These are phyloP conservation scores for Paracorniculantispora psalliotae DNA, from an alignment of 2,329 filamentous ascomycete species.

Conservation along the genomic window DNA sequence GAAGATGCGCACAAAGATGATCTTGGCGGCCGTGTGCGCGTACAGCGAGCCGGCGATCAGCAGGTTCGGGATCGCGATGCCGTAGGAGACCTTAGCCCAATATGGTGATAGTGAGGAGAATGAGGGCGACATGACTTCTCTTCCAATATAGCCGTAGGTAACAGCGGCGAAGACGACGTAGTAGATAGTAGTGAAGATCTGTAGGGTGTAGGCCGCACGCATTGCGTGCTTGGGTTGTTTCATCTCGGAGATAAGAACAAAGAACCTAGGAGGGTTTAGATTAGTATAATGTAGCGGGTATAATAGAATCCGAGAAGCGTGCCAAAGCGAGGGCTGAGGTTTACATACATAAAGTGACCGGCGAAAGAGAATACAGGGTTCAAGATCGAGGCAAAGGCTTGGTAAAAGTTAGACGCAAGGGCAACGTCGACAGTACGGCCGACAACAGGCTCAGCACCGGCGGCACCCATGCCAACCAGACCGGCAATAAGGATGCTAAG, in stretches of 20 bases:
- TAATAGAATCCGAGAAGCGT: too few species aligned
- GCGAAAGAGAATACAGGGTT: slow-evolving; percentile 50
- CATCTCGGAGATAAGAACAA: slow-evolving; percentile 50
- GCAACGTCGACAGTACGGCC: slow-evolving; percentile 34
- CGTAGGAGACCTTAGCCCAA: slow-evolving; percentile 47
- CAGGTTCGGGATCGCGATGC: slow-evolving; percentile 45
- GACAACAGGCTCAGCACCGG: slow-evolving; percentile 36
- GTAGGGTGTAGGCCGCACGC: slow-evolving; percentile 46
- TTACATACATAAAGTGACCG: slow-evolving; percentile 44
- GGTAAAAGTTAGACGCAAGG: slow-evolving; percentile 26
- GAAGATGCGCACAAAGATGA: slow-evolving; percentile 47
- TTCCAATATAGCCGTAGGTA: slow-evolving; percentile 45
- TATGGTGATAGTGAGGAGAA: slow-evolving; percentile 40
- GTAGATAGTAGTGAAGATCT: slow-evolving; percentile 44
- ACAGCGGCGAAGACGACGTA: slow-evolving; percentile 48
- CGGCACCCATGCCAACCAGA: slow-evolving; percentile 46
- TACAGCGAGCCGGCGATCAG: slow-evolving; percentile 46
- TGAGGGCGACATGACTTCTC: slow-evolving; percentile 40
- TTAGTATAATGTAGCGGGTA: too few species aligned
- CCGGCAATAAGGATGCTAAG: slow-evolving; percentile 45
- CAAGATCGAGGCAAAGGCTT: slow-evolving; percentile 28
- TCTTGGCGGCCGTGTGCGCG: slow-evolving; percentile 46
- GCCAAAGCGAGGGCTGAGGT: too few species aligned
- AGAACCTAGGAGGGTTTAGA: too few species aligned
- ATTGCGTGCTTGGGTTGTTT: slow-evolving; percentile 44